Percentiles rank a stretch among this genome's conserved stretches.
phyloP scores from a whole-genome alignment of 228 moss, liverwort and hornwort genomes.

The Sphagnum magellanicum region DNA sequence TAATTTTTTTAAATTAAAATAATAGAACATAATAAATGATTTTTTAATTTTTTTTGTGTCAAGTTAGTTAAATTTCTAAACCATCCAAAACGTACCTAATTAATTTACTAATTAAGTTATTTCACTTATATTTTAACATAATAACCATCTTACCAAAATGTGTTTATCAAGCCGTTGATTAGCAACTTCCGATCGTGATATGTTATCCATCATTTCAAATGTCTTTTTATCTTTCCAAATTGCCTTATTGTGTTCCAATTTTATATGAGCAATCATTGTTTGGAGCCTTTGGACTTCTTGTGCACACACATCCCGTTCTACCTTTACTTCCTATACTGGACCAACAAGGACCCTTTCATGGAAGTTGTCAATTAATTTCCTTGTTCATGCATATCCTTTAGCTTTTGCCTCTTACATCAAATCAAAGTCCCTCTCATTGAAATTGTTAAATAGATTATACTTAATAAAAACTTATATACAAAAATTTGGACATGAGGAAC shows the following conservation, averaged over 20 bases:
- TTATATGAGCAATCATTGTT: constrained; percentile 13
- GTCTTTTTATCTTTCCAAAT: constrained; percentile 14
- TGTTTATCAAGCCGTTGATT: constrained; percentile 11
- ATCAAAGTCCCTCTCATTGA: no score
- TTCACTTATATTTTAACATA: not conserved
- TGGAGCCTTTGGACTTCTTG: constrained; percentile 33
- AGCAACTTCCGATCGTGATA: constrained; percentile 2
- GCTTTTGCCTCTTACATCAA: no score
- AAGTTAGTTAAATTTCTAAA: not conserved
- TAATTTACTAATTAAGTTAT: not conserved
- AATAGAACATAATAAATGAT: not conserved
- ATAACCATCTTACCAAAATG: constrained; percentile 19
- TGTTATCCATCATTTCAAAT: constrained; percentile 10
- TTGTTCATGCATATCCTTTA: not conserved
- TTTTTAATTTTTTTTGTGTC: not conserved
- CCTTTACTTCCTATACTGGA: constrained; percentile 20
- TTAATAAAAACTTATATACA: no score
- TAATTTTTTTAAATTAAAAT: not conserved
- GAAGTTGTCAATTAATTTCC: not conserved
- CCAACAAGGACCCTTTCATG: not conserved
- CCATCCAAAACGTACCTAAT: not conserved
- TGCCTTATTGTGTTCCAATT: constrained; percentile 21
- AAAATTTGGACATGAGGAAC: no score
- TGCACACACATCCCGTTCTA: constrained; percentile 33
- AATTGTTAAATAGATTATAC: no score